Base-by-base conservation (phyloP, 208 protist genomes). In the Phytomonas sp. region DNA sequence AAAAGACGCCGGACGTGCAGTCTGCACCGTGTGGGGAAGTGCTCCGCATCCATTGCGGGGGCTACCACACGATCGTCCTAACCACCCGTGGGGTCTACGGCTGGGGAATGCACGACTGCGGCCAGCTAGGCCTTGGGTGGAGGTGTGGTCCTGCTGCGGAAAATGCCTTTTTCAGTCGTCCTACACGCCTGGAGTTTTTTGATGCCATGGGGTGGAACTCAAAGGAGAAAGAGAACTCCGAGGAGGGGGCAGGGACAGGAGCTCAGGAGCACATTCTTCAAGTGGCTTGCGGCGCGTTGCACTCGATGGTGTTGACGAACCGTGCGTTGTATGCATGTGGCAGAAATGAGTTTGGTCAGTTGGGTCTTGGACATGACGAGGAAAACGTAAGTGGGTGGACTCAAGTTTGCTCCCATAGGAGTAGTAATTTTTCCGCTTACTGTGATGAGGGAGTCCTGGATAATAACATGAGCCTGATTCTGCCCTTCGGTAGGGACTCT, bases 31-130 rank as follows among this genome's bases (percentile, higher is more conserved):
- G 8, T 5, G 75, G 71, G 16, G 19, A 29, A 14, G 70, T 92
- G 33, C 76, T 56, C 5, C 30, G 79, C 12, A 74, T 93, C 12
- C 69, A 78, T 66, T 88, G 84, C 52, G 92, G 92, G 14, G 92
- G 80, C n/a, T 89, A 93, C 49, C 92, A 97, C 81, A 92, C 82
- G 4, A 70, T 97, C 36, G 82, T 80, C 49, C 86, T 78, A 33
- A 95, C 92, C 5, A 77, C 68, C 23, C 70, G 67, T 10, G 91
- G 82, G 4, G 34, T 96, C 2, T 94, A 89, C 66, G 87, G 81
- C 0, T 94, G 80, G 79, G 91, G 91, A 0, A 26, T 72, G n/a
- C 89, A 94, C 64, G 89, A 94, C 31, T 64, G 88, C 34, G 91
- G 91, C 1, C 89, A 94, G 70, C 80, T 96, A 2, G 91, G 88